Percentiles rank a stretch among this genome's conserved stretches.
These are phyloP conservation scores for Sarcodon aspratus DNA, from an alignment of 768 basidiomycete genomes.

Conservation along the genomic window DNA sequence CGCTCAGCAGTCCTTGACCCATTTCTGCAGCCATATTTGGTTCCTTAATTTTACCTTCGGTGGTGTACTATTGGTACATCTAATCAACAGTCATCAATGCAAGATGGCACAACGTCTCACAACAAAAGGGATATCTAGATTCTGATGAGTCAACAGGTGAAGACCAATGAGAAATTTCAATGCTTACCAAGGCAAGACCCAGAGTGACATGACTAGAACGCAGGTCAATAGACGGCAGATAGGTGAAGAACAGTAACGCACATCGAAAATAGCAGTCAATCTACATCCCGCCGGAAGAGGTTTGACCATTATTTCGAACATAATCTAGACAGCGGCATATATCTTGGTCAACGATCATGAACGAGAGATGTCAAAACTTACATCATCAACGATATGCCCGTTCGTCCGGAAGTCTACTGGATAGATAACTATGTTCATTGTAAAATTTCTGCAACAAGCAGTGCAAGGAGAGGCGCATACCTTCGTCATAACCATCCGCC, in stretches of 20 bases:
- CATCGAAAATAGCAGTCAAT: constrained; percentile 49
- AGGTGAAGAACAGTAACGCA: constrained; percentile 16
- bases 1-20: constrained; percentile 74
- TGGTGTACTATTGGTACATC: constrained; percentile 49
- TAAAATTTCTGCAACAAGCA: not conserved
- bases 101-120: not conserved
- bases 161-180: not conserved
- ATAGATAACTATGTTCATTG: constrained; percentile 56
- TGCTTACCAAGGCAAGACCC: constrained; percentile 31
- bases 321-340: constrained; percentile 14
- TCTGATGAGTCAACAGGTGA: not conserved
- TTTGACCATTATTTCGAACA: constrained; percentile 36
- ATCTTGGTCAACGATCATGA: not conserved
- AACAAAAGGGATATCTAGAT: not conserved
- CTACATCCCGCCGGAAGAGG: constrained; percentile 58
- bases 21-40: constrained; percentile 84
- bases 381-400: constrained; percentile 76
- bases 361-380: constrained; percentile 18
- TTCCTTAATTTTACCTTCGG: constrained; percentile 92
- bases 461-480: constrained; percentile 16
- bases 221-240: not conserved
- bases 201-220: constrained; percentile 32
- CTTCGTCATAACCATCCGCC: constrained; percentile 71
- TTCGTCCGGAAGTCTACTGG: constrained; percentile 74
- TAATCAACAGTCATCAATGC: constrained; percentile 12